Evolutionary conservation across 495 filamentous ascomycete species (phyloP).

Genomic region (Lepraria neglecta): DNA sequence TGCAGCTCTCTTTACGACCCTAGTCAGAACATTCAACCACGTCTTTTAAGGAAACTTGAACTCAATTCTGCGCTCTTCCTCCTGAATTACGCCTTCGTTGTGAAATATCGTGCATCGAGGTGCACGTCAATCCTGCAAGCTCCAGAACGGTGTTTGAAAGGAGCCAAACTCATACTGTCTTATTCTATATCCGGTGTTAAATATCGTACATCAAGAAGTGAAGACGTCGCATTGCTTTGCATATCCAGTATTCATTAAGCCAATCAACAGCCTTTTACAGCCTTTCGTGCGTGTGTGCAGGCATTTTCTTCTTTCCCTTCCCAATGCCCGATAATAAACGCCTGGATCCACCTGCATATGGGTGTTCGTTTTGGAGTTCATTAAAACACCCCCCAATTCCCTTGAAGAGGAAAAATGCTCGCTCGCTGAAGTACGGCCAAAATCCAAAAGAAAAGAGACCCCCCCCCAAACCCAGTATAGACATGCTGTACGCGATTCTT

Average conservation of each 20-base stretch:
- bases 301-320: background rate
- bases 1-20: no score
- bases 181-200: background rate
- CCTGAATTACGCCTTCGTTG: no score
- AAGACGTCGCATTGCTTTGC: background rate
- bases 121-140: no score
- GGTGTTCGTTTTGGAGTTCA: background rate
- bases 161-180: background rate
- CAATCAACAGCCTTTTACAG: no score
- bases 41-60: no score
- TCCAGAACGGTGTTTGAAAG: no score
- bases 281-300: background rate
- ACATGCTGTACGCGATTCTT: background rate
- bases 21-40: no score
- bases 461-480: background rate
- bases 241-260: background rate
- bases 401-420: background rate
- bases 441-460: no score
- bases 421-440: slow-evolving; percentile 16
- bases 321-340: no score
- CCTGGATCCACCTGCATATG: background rate
- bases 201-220: slow-evolving; percentile 1
- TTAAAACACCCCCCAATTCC: background rate
- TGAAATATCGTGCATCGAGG: no score
- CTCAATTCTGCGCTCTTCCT: no score